Percentiles rank a stretch among this genome's conserved stretches.
Conservation (phyloP, 257 asterid genomes). For the Ballota nigra region DNA sequence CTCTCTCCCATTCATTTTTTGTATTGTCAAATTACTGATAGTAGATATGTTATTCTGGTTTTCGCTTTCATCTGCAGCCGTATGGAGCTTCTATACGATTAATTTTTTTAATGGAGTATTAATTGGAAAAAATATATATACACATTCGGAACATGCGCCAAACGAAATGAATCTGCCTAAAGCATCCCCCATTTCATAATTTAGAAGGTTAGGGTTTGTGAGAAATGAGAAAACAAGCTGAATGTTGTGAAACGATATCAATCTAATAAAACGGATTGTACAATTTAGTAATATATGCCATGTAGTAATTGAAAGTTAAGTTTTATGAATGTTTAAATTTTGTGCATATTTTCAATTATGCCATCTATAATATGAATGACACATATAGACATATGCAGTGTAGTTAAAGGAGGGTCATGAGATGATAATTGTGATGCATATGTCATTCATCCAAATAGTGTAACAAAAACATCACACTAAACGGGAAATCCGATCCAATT, state of each 20-base stretch:
- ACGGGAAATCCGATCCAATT: too few species aligned
- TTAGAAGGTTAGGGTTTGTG: neutral
- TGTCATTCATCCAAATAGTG: too few species aligned
- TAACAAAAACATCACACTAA: too few species aligned
- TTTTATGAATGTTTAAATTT: neutral
- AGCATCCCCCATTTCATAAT: neutral
- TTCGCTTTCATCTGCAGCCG: neutral
- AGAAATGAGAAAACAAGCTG: neutral
- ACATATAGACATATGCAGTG: too few species aligned
- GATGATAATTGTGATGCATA: too few species aligned
- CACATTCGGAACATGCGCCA: neutral
- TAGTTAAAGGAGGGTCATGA: too few species aligned
- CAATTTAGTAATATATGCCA: neutral
- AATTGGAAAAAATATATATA: neutral
- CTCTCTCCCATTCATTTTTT: neutral
- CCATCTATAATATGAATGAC: too few species aligned
- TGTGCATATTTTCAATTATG: too few species aligned
- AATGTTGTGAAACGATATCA: conserved; percentile 2
- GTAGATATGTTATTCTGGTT: neutral
- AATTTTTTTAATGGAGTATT: neutral
- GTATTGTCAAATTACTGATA: neutral
- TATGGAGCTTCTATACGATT: neutral
- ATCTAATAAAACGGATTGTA: neutral
- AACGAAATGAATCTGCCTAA: neutral
- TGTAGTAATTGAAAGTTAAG: neutral